Evolutionary conservation across 768 basidiomycete genomes (phyloP).

Genomic region (Amanita molliuscula): DNA sequence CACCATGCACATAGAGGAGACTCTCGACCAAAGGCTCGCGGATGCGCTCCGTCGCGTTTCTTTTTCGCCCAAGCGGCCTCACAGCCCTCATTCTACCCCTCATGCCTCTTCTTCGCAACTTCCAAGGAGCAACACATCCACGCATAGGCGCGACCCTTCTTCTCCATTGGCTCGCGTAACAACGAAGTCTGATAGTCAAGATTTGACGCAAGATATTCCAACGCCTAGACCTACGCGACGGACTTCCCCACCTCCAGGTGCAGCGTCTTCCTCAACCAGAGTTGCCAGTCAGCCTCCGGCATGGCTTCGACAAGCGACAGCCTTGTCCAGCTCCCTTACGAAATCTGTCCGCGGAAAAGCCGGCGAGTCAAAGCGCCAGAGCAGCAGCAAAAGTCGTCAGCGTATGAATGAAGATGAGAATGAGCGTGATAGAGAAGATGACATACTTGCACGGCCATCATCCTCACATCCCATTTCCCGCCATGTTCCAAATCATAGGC

Average conservation of each 20-base stretch:
- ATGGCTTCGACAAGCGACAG: slow-evolving; percentile 50
- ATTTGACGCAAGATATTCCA: slow-evolving; percentile 6
- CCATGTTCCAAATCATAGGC: slow-evolving; percentile 6
- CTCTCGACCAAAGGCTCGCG: slow-evolving; percentile 51
- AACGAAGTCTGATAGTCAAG: not conserved
- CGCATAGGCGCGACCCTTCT: slow-evolving; percentile 2
- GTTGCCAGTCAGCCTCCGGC: slow-evolving; percentile 33
- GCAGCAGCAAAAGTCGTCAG: not conserved
- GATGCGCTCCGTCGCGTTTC: slow-evolving; percentile 62
- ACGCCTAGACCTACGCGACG: slow-evolving; percentile 14
- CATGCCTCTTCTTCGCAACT: slow-evolving; percentile 6
- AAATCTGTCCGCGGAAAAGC: not conserved
- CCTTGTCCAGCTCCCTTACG: slow-evolving; percentile 32
- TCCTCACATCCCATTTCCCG: not conserved
- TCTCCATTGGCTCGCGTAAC: slow-evolving; percentile 7
- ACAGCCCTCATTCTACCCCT: slow-evolving; percentile 23
- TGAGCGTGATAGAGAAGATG: not conserved
- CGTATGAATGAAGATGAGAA: not conserved
- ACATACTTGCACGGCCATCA: not conserved
- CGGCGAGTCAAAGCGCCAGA: slow-evolving; percentile 1
- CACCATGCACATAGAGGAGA: slow-evolving; percentile 24
- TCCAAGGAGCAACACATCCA: not conserved
- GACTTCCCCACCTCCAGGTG: not conserved
- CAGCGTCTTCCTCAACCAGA: slow-evolving; percentile 22
- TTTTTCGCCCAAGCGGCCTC: slow-evolving; percentile 71